These are phyloP conservation scores for Rhynchospora pubera DNA, from an alignment of 176 grass and related monocot species.

Conservation along the genomic window DNA sequence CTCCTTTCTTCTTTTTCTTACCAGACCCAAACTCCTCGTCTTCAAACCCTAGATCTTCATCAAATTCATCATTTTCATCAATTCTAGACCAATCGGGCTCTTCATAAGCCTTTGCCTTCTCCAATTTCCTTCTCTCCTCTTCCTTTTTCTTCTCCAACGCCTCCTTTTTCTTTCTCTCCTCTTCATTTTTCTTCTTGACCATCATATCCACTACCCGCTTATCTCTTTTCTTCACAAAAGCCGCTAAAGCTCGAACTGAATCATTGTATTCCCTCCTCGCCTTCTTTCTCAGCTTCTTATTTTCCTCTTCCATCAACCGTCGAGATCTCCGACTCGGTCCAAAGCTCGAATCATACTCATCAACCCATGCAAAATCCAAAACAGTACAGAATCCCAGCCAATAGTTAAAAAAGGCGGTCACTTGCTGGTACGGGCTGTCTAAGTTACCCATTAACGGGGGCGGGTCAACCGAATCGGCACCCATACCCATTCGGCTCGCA, in stretches of 20 bases:
- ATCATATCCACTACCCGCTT: slow-evolving; percentile 85
- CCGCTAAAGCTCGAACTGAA: slow-evolving; percentile 45
- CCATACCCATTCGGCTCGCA: slow-evolving; percentile 50
- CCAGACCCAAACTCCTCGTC: slow-evolving; percentile 53
- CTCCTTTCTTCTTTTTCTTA: slow-evolving; percentile 45
- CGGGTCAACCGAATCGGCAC: slow-evolving; percentile 32
- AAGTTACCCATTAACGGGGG: slow-evolving; percentile 80
- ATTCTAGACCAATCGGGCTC: slow-evolving; percentile 79
- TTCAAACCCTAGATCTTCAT: slow-evolving; percentile 26
- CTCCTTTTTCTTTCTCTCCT: slow-evolving; percentile 58
- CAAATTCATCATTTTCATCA: slow-evolving; percentile 37
- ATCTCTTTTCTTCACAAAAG: slow-evolving; percentile 93
- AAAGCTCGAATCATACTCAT: slow-evolving; percentile 49
- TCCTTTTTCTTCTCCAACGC: slow-evolving; percentile 57
- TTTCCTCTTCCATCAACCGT: slow-evolving; percentile 90
- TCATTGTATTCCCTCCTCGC: slow-evolving; percentile 89
- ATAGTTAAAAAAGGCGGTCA: slow-evolving; percentile 77
- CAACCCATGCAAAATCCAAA: slow-evolving; percentile 89
- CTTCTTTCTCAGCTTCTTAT: slow-evolving; percentile 76
- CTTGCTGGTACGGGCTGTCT: slow-evolving; percentile 63
- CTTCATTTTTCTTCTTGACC: slow-evolving; percentile 53
- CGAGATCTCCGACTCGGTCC: slow-evolving; percentile 62
- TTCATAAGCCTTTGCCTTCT: slow-evolving; percentile 56
- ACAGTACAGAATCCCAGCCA: slow-evolving; percentile 68
- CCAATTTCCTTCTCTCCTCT: slow-evolving; percentile 77